Evolutionary conservation across 2,329 filamentous ascomycete species (phyloP).

Genomic region (Sphaerulina populicola): DNA sequence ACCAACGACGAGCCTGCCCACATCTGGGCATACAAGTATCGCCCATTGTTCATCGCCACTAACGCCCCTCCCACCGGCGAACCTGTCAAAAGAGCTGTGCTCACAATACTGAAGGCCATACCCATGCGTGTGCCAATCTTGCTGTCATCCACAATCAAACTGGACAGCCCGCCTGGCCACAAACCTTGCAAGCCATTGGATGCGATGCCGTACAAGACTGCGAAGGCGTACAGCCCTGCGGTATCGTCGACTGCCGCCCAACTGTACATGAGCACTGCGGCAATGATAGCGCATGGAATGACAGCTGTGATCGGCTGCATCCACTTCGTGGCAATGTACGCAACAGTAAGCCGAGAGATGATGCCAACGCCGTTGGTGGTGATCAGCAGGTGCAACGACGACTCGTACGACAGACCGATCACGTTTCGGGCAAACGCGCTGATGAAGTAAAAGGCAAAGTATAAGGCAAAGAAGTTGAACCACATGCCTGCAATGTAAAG

Average conservation of each 20-base stretch:
- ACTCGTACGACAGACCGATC: slow-evolving; percentile 30
- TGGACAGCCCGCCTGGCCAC: neutral
- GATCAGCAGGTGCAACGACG: slow-evolving; percentile 36
- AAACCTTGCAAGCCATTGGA: neutral
- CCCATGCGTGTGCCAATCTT: neutral
- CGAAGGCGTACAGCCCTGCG: neutral
- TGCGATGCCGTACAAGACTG: neutral
- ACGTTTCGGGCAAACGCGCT: slow-evolving; percentile 27
- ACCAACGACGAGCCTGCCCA: neutral
- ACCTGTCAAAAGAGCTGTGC: neutral
- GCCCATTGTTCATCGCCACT: neutral
- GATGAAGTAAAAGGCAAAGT: slow-evolving; percentile 41
- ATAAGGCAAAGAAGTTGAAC: slow-evolving; percentile 28
- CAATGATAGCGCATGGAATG: neutral
- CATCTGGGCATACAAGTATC: neutral
- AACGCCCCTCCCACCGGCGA: neutral
- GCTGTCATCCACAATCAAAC: neutral
- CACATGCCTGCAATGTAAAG: slow-evolving; percentile 30
- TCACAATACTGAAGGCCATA: neutral
- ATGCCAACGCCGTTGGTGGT: slow-evolving; percentile 49
- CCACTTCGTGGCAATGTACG: slow-evolving; percentile 40
- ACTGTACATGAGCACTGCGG: neutral
- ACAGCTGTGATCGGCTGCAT: neutral
- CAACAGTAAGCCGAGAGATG: slow-evolving; percentile 44
- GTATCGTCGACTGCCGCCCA: neutral